Conservation (phyloP, 495 filamentous ascomycete species). For the Tetracladium setigerum region DNA sequence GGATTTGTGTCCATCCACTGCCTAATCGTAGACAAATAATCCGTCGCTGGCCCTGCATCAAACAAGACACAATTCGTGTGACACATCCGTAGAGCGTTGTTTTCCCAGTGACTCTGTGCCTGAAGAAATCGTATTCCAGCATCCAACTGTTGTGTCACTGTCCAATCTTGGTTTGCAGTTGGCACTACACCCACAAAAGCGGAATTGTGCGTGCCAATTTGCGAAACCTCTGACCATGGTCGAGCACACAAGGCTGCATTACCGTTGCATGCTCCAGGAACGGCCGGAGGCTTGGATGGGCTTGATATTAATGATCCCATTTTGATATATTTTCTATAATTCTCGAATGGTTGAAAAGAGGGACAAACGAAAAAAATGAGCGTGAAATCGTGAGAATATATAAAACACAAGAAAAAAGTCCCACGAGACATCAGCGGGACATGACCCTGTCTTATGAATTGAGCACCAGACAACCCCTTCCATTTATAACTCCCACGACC, state of each 20-base stretch:
- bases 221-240: conserved; percentile 82
- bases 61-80: conserved; percentile 76
- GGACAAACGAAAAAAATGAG: too few species aligned
- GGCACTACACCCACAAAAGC: conserved; percentile 62
- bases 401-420: too few species aligned
- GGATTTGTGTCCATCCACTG: conserved; percentile 70
- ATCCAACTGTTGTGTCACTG: conserved; percentile 68
- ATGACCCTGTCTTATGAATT: too few species aligned
- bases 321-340: too few species aligned
- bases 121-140: conserved; percentile 90
- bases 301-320: too few species aligned
- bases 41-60: conserved; percentile 68
- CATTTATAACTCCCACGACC: too few species aligned
- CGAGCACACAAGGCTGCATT: conserved; percentile 77
- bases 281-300: too few species aligned
- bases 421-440: too few species aligned
- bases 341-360: too few species aligned
- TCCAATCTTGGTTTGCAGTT: conserved; percentile 69
- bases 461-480: too few species aligned
- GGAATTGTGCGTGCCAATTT: conserved; percentile 55
- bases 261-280: conserved; percentile 55
- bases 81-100: conserved; percentile 29
- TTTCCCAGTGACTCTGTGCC: conserved; percentile 68
- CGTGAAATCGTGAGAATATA: too few species aligned
- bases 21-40: conserved; percentile 60